Base-by-base conservation (phyloP, 179 eudicot genomes). In the Pouteria campechiana region DNA sequence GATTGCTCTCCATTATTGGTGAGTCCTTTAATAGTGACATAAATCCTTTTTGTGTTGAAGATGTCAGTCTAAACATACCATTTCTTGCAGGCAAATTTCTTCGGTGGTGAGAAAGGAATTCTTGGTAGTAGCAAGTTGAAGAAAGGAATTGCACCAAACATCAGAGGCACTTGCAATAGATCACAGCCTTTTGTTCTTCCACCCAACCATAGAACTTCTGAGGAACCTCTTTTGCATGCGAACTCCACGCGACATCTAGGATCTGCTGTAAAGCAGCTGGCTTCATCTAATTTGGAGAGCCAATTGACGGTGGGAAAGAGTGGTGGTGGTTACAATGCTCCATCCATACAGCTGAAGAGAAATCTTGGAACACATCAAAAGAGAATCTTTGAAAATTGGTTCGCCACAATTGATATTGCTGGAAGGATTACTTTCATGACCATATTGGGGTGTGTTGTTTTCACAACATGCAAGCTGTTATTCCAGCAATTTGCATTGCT, bases 1-100 rank as follows among this genome's bases (percentile, higher is more conserved):
- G 89, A 78, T 60, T 87, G 83, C 66, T 73, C 94, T 25, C 65
- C 89, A 23, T 92, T 89, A 35, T 66, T 87, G 85, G 99, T 92
- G 74, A 59, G 79, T 54, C 38, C 42, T 42, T 32, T 35, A 9
- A 24, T 38, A 50, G 20, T 51, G 21, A 28, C 29, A 44, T n/a
- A n/a, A n/a, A n/a, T n/a, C 20, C 24, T 47, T 25, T 12, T 20
- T 37, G 13, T 17, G 27, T 50, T 7, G 9, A 31, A 18, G 17
- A n/a, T n/a, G n/a, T n/a, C n/a, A n/a, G n/a, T 38, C 32, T 38
- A 40, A 33, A 17, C 17, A 17, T 53, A 9, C 11, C n/a, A n/a
- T n/a, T 46, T 34, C 59, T 44, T 63, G 72, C 64, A 92, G 99
- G 88, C 68, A 41, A 70, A 70, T 29, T 87, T 68, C 64, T 92